These are phyloP conservation scores for Corylus avellana DNA, from an alignment of 306 rosid genomes.

Conservation along the genomic window DNA sequence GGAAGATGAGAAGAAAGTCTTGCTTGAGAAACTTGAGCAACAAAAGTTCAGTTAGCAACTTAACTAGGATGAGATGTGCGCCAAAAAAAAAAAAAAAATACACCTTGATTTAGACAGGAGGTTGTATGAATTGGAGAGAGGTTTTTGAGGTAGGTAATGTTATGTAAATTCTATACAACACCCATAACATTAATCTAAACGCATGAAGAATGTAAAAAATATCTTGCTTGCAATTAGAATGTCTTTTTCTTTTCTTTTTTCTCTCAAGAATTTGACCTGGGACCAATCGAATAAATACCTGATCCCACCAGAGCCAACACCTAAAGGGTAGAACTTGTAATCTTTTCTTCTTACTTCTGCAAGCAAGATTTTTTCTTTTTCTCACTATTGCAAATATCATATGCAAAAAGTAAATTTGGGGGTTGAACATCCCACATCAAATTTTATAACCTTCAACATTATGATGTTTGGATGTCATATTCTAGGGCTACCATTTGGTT, in stretches of 20 bases:
- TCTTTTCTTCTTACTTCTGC: too few relatives aligned
- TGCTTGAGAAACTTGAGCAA: constrained; percentile 71
- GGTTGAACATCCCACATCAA: background rate
- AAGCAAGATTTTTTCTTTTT: background rate
- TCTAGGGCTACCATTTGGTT: too few relatives aligned
- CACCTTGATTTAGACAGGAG: background rate
- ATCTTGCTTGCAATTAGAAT: background rate
- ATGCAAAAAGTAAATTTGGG: background rate
- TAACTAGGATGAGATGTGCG: constrained; percentile 12
- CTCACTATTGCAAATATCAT: background rate
- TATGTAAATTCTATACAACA: background rate
- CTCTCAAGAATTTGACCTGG: background rate
- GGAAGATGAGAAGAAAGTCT: constrained; percentile 60
- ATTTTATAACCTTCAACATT: background rate
- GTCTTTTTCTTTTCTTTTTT: too few relatives aligned
- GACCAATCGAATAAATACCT: background rate
- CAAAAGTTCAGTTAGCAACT: constrained; percentile 28
- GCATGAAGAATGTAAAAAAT: background rate
- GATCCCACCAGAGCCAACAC: background rate
- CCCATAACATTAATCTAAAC: background rate
- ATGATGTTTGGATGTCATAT: background rate
- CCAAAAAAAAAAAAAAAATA: background rate
- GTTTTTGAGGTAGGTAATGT: background rate
- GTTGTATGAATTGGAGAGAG: background rate
- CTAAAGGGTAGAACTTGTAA: background rate